These are phyloP conservation scores for Talaromyces sp. DNA, from an alignment of 2,329 filamentous ascomycete genomes.

Conservation along the genomic window DNA sequence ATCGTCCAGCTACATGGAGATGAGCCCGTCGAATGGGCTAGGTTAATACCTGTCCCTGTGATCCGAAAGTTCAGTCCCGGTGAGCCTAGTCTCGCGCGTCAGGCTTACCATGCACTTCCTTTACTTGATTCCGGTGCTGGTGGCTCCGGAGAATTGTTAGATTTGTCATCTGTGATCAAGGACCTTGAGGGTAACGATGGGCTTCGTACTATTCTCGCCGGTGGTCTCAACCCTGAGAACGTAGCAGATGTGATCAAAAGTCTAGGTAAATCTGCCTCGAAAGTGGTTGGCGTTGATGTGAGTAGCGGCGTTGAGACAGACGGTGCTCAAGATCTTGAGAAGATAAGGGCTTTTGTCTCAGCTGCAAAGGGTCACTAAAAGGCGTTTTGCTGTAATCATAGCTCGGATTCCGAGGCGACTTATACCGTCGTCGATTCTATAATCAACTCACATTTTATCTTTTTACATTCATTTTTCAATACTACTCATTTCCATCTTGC, in stretches of 20 bases:
- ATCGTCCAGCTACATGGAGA: conserved; percentile 88
- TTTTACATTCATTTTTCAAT: no score
- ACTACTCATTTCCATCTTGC: background rate
- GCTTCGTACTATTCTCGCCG: conserved; percentile 75
- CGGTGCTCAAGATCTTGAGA: conserved; percentile 72
- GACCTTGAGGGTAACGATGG: conserved; percentile 62
- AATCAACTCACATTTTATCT: background rate
- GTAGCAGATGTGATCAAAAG: conserved; percentile 61
- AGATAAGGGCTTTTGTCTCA: conserved; percentile 74
- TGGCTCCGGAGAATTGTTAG: conserved; percentile 71
- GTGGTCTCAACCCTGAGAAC: conserved; percentile 76
- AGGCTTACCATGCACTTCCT: conserved; percentile 78
- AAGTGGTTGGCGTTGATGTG: conserved; percentile 80
- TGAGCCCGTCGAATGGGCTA: conserved; percentile 89
- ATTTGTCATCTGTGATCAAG: conserved; percentile 63
- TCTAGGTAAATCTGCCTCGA: conserved; percentile 55
- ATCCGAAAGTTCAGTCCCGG: conserved; percentile 77
- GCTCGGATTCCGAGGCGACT: background rate
- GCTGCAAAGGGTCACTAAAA: conserved; percentile 56
- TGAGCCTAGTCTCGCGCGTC: conserved; percentile 63
- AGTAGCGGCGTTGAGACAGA: conserved; percentile 88
- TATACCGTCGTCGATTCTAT: background rate
- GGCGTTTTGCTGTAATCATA: background rate
- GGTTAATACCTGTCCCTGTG: conserved; percentile 83
- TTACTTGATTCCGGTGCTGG: conserved; percentile 84